phyloP scores from a whole-genome alignment of 2,329 filamentous ascomycete species.

The Colletotrichum gigasporum region DNA sequence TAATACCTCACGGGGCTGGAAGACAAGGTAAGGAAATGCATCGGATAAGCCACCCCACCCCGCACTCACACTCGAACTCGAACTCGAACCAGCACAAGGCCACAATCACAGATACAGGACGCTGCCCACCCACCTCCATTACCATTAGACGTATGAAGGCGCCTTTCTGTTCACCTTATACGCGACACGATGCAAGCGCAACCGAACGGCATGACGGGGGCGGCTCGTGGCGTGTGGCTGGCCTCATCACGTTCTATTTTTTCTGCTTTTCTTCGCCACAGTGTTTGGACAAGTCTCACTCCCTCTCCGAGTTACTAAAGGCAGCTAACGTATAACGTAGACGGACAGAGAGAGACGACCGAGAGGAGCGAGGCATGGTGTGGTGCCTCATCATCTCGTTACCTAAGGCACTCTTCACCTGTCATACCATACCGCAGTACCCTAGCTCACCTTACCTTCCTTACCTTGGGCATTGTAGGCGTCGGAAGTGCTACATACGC shows the following conservation, averaged over 20 bases:
- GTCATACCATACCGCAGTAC: no score
- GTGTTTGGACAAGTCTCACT: no score
- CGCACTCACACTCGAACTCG: neutral
- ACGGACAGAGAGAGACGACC: no score
- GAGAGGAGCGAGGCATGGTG: no score
- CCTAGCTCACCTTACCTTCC: no score
- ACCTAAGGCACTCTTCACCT: neutral
- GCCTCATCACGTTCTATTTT: neutral
- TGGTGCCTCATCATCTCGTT: neutral
- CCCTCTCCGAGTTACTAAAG: neutral
- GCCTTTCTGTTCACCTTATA: neutral
- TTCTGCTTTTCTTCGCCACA: neutral
- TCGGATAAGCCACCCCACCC: slow-evolving; percentile 12
- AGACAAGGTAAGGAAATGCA: neutral
- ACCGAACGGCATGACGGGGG: no score
- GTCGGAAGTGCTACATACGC: no score
- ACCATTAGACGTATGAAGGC: neutral
- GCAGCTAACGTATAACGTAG: no score
- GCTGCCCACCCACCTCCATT: slow-evolving; percentile 1
- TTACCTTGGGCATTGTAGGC: neutral
- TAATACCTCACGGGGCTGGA: neutral
- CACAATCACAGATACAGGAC: neutral
- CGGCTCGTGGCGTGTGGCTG: neutral
- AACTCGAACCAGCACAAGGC: slow-evolving; percentile 12
- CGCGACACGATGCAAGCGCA: neutral